Evolutionary conservation across 805 yeast genomes (phyloP).

Genomic region (Starmerella sp.): DNA sequence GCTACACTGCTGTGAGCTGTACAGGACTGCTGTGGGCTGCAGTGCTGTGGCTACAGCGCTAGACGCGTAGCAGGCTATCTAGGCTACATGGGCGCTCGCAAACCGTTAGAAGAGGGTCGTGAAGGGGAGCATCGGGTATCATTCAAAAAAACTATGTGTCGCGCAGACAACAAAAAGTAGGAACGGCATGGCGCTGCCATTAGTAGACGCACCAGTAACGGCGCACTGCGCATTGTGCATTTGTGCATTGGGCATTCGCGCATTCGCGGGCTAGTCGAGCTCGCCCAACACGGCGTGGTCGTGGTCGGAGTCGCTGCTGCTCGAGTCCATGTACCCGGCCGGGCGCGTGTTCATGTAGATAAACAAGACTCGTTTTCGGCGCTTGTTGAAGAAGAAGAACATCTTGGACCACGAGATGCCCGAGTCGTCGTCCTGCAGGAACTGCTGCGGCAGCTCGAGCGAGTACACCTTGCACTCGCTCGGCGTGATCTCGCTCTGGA

Average conservation of each 20-base stretch:
- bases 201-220: no score
- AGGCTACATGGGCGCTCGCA: no score
- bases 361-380: slow-evolving; percentile 82
- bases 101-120: no score
- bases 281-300: slow-evolving; percentile 30
- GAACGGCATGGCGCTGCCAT: no score
- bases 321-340: slow-evolving; percentile 27
- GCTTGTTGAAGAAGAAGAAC: slow-evolving; percentile 88
- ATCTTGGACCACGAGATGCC: slow-evolving; percentile 62
- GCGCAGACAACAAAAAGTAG: no score
- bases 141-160: no score
- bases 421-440: slow-evolving; percentile 49
- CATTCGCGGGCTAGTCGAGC: slow-evolving; percentile 24
- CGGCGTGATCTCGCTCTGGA: slow-evolving; percentile 71
- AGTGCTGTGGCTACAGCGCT: no score
- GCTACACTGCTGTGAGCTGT: no score
- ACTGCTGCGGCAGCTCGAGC: slow-evolving; percentile 40
- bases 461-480: slow-evolving; percentile 38
- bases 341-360: slow-evolving; percentile 44
- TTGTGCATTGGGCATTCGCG: not conserved
- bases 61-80: no score
- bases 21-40: no score
- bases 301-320: slow-evolving; percentile 15
- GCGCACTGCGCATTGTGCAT: not conserved
- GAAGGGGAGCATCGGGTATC: no score